Evolutionary conservation across 345 rosid species (phyloP), one percentile per base, ranked within the genome.

Genomic region (Crucihimalaya himalaica): DNA sequence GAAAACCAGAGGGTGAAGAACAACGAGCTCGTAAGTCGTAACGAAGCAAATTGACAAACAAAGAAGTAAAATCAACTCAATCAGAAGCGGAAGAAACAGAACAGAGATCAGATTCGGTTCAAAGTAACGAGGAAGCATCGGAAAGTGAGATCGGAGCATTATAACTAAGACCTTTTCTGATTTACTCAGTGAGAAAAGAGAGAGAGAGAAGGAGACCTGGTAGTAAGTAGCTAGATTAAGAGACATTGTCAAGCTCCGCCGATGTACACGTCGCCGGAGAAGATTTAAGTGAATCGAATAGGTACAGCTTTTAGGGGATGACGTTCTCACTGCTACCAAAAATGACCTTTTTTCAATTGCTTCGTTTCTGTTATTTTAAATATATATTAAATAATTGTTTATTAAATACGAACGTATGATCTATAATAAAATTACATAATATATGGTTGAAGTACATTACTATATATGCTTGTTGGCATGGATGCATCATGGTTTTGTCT

Each of bases 81-180:
- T 31, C 34, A 31, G 34, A 31, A 31, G 40, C 34, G 34, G 34
- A 31, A 39, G 16, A 16, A 13, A 34, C 14, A 46, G n/a, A 46
- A 14, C 5, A 40, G 28, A 58, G 21, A 46, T 14, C 14, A 40
- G 46, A 29, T 19, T 57, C 18, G 28, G 12, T 37, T 37, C 12
- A 57, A 31, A 55, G 14, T 9, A 43, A 34, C 11, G 37, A 34
- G 54, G 47, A 31, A 43, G n/a, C 28, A 74, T 68, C 70, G 70
- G 75, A 69, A 69, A 62, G 34, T 63, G 65, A 70, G 80, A 77
- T 70, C 80, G 75, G 75, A 55, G 61, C 34, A 43, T 8, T n/a
- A 6, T 6, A 27, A 43, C 32, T 48, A 20, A 60, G 63, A 67
- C 46, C 48, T 50, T 15, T 52, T 50, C 66, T 35, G 31, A 13